A percentile compares a stretch with the other conserved stretches of the same genome.
Evolutionary conservation across 345 rosid species (phyloP).

Genomic region (Rhodomyrtus tomentosa): DNA sequence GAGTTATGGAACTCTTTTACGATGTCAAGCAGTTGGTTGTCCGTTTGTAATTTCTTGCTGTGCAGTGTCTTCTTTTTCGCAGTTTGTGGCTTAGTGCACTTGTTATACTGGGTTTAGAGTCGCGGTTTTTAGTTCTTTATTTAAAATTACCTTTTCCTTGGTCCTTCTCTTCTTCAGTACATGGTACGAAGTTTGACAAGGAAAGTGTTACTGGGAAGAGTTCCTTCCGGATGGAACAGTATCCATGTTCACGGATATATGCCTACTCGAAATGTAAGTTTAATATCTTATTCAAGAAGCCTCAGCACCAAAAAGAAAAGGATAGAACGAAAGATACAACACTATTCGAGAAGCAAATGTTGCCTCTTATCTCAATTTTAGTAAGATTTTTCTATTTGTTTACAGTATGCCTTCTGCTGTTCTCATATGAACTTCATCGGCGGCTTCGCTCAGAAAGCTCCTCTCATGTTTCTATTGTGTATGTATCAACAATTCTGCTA

Average conservation of each 20-base stretch:
- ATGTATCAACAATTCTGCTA: constrained; percentile 8
- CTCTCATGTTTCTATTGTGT: constrained; percentile 58
- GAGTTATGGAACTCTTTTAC: background rate
- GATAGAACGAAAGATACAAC: background rate
- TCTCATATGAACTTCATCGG: constrained; percentile 71
- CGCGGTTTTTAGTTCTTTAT: background rate
- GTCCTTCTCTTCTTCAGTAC: constrained; percentile 20
- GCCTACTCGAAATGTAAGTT: constrained; percentile 77
- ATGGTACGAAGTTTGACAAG: constrained; percentile 34
- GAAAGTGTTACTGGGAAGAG: constrained; percentile 45
- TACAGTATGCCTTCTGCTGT: constrained; percentile 63
- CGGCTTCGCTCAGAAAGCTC: constrained; percentile 37
- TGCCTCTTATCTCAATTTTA: background rate
- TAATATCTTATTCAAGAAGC: background rate
- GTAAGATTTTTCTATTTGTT: constrained; percentile 5
- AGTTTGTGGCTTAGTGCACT: background rate
- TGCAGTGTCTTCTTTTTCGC: background rate
- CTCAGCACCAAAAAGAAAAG: background rate
- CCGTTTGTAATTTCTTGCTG: background rate
- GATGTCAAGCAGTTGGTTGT: background rate
- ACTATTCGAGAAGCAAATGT: background rate
- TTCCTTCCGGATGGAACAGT: constrained; percentile 33
- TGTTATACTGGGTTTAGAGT: background rate
- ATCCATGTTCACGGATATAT: constrained; percentile 53
- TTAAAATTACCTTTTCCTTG: background rate